Evolutionary conservation across 805 yeast species (phyloP), one percentile per base, ranked within the genome.

Genomic region (Candida nitratophila): DNA sequence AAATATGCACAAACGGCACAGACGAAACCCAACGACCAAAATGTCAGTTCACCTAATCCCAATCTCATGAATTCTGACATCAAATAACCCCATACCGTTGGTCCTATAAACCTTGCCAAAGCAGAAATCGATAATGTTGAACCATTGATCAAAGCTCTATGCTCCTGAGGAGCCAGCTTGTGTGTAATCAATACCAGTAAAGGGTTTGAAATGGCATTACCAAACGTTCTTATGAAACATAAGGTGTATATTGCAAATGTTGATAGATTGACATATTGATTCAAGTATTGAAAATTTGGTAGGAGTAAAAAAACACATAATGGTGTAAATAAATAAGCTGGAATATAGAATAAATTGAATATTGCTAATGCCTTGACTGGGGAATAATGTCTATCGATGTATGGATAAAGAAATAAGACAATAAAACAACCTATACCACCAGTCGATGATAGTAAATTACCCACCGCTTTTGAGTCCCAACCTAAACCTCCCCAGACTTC

Each of bases 71-170:
- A 27, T 40, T 45, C 39, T 19, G 45, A 39, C 52, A 50, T 49
- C 22, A 50, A 21, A 6, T n/a, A 16, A 16, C 85, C 85, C 80
- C 82, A 78, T 1, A 65, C 29, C 8, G 78, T 55, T 0, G 86
- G 86, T 3, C 79, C 85, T 1, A 73, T 38, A 43, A 74, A 78
- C 50, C 86, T 61, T 1, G 84, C 81, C 31, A 74, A 57, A 1
- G 86, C 71, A 17, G 74, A 60, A 33, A 72, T 65, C 35, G 79
- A 71, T 56, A 79, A 69, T 3, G 80, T 67, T 16, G 77, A 68
- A 14, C 82, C 81, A 54, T 81, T 81, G 44, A 81, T 70, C 51
- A 76, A 70, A 1, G 83, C 83, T 40, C 83, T 66, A 49, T 78
- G 73, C 47, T 71, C 65, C 20, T 77, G 68, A 12, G 72, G 71